phyloP scores from a whole-genome alignment of 2,329 filamentous ascomycete genomes.

The Ascochyta rabiei region DNA sequence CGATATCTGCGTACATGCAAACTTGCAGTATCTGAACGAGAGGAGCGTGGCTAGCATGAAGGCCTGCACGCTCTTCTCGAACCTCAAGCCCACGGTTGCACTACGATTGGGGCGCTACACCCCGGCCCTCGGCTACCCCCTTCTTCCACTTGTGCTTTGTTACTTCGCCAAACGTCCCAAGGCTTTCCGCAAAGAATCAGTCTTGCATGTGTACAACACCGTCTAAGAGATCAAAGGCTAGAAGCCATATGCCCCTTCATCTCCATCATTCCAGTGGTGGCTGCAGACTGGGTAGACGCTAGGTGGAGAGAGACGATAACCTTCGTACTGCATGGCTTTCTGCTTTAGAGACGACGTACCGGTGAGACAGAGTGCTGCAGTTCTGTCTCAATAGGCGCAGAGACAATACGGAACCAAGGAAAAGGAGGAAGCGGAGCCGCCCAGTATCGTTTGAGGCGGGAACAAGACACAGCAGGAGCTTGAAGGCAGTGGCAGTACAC shows the following conservation, averaged over 20 bases:
- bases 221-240: background rate
- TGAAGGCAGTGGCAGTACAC: background rate
- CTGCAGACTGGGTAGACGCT: background rate
- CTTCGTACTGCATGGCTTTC: background rate
- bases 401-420: background rate
- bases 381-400: background rate
- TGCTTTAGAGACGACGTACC: background rate
- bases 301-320: background rate
- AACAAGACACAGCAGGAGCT: background rate
- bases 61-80: slow-evolving; percentile 11
- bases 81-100: slow-evolving; percentile 10
- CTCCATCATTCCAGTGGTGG: slow-evolving; percentile 8
- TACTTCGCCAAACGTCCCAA: background rate
- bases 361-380: background rate
- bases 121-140: background rate
- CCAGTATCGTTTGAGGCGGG: background rate
- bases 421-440: slow-evolving; percentile 4
- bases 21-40: slow-evolving; percentile 19
- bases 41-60: slow-evolving; percentile 1
- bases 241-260: slow-evolving; percentile 12
- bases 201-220: slow-evolving; percentile 2
- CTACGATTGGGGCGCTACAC: background rate
- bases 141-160: background rate
- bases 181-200: background rate
- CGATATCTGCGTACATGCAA: slow-evolving; percentile 11